These are phyloP conservation scores for Naganishia albida DNA, from an alignment of 1,284 basidiomycete species.

Conservation along the genomic window DNA sequence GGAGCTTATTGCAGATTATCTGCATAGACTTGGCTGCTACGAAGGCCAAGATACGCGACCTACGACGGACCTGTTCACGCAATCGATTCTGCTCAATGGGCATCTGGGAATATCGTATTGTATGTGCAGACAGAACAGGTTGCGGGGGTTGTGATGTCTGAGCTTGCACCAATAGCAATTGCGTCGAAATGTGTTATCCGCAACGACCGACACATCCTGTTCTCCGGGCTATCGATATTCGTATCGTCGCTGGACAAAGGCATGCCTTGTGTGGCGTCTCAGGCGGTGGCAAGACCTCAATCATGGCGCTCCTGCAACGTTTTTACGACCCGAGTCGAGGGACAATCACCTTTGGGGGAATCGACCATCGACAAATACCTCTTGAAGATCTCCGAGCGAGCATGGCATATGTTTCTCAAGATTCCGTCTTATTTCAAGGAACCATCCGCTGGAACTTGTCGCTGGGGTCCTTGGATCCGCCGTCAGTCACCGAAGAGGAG, in stretches of 20 bases:
- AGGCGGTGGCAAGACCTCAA: constrained; percentile 37
- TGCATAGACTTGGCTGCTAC: no score
- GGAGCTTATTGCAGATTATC: no score
- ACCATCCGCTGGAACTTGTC: constrained; percentile 45
- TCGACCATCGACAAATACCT: constrained; percentile 50
- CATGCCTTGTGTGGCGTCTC: constrained; percentile 45
- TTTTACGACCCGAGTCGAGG: constrained; percentile 55
- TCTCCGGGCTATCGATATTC: constrained; percentile 37
- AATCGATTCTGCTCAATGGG: no score
- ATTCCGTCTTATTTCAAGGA: constrained; percentile 54
- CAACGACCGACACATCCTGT: constrained; percentile 40
- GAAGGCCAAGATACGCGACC: no score
- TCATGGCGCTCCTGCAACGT: constrained; percentile 52
- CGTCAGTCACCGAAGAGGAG: constrained; percentile 47
- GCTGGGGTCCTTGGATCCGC: constrained; percentile 46
- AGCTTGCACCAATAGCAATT: constrained; percentile 20
- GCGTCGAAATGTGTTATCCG: constrained; percentile 44
- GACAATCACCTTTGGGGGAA: constrained; percentile 50
- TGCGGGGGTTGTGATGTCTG: no score
- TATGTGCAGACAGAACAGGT: no score
- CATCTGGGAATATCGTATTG: no score
- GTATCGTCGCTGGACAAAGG: constrained; percentile 40
- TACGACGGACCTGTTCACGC: no score
- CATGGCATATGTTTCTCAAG: constrained; percentile 57
- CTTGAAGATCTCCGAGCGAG: constrained; percentile 46